Conservation (phyloP, 345 rosid genomes). For the Ricinus communis region DNA sequence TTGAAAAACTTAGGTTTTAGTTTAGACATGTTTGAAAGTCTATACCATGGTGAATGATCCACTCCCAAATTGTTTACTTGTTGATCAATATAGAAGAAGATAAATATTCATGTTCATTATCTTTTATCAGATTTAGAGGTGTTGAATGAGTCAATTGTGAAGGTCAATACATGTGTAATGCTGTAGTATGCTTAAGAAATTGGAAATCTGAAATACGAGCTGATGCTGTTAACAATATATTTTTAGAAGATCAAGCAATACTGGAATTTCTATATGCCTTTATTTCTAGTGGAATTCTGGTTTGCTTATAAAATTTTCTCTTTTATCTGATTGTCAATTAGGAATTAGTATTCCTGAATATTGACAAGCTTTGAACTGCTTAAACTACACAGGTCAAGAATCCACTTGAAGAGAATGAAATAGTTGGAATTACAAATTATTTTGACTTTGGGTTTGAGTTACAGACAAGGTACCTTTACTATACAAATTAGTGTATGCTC, state of each 20-base stretch:
- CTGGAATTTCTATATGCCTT: background rate
- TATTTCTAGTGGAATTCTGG: background rate
- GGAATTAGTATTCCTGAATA: constrained; percentile 1
- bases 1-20: background rate
- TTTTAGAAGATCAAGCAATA: background rate
- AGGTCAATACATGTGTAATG: background rate
- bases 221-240: background rate
- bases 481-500: background rate
- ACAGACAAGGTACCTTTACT: constrained; percentile 59
- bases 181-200: background rate
- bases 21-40: background rate
- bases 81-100: no score
- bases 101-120: no score
- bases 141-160: background rate
- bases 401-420: constrained; percentile 70
- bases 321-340: background rate
- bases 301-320: background rate
- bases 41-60: background rate
- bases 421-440: constrained; percentile 93
- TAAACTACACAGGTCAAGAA: constrained; percentile 69
- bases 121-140: no score
- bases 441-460: constrained; percentile 90
- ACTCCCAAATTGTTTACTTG: background rate
- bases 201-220: background rate
- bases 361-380: constrained; percentile 17